Conservation (phyloP, 148 eudicot species). For the Silene latifolia region DNA sequence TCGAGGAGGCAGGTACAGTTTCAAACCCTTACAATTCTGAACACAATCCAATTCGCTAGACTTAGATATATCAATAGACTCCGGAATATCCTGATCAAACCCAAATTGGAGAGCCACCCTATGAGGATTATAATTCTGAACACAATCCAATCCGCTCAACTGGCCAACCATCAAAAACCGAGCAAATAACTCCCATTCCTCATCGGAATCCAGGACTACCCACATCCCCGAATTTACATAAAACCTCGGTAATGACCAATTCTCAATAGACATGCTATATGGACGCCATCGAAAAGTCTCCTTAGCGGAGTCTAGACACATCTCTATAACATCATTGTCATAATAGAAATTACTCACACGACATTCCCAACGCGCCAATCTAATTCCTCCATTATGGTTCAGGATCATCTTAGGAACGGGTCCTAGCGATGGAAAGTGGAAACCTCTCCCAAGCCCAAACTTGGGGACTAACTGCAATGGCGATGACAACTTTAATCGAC, state of each 20-base stretch:
- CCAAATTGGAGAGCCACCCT: slow-evolving; percentile 4
- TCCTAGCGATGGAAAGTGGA: slow-evolving; percentile 6
- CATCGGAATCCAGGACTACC: slow-evolving; percentile 9
- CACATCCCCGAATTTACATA: neutral
- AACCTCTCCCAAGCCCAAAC: slow-evolving; percentile 61
- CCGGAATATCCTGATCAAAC: slow-evolving; percentile 6
- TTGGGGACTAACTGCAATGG: slow-evolving; percentile 45
- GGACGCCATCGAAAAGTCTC: slow-evolving; percentile 4
- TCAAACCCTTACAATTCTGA: too few species aligned
- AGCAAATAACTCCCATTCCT: neutral
- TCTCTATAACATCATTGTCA: neutral
- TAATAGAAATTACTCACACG: neutral
- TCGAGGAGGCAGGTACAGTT: slow-evolving; percentile 12
- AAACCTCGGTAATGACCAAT: neutral
- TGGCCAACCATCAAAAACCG: neutral
- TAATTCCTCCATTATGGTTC: neutral
- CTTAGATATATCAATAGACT: neutral
- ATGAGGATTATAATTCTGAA: slow-evolving; percentile 4
- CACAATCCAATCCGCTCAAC: slow-evolving; percentile 4
- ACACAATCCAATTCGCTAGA: too few species aligned
- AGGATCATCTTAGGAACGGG: slow-evolving; percentile 20
- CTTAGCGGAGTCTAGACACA: neutral
- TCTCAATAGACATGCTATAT: neutral
- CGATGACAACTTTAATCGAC: neutral
- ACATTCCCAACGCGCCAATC: slow-evolving; percentile 2